Percentiles rank a stretch among this genome's conserved stretches.
Conservation (phyloP, 805 yeast species). For the Teunomyces pallodes region DNA sequence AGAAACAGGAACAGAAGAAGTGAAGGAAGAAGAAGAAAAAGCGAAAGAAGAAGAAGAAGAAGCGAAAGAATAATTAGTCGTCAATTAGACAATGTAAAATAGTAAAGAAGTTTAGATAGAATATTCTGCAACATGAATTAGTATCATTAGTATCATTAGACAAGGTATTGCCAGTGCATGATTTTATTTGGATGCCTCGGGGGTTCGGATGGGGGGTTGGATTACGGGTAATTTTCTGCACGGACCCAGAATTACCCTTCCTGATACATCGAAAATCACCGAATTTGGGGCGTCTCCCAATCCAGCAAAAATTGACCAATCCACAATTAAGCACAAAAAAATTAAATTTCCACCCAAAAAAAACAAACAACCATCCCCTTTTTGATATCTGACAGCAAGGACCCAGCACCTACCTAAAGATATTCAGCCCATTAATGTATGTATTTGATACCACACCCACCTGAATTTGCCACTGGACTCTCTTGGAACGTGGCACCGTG, state of each 20-base stretch:
- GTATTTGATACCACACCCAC: neutral
- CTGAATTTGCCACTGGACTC: neutral
- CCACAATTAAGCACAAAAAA: constrained; percentile 4
- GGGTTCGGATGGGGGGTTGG: too few relatives aligned
- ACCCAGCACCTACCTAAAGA: neutral
- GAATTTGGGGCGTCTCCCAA: constrained; percentile 8
- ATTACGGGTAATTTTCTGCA: constrained; percentile 1
- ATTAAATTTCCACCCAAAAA: constrained; percentile 3
- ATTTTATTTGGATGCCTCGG: too few relatives aligned
- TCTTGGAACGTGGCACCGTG: neutral
- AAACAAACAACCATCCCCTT: constrained; percentile 5
- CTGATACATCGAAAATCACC: constrained; percentile 10
- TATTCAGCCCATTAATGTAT: neutral
- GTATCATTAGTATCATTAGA: too few relatives aligned
- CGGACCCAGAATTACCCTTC: constrained; percentile 7
- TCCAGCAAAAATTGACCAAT: constrained; percentile 4
- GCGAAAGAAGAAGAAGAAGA: constrained; percentile 7
- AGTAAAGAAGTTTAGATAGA: too few relatives aligned
- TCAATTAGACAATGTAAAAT: too few relatives aligned
- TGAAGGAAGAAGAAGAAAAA: constrained; percentile 6
- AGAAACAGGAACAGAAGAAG: neutral
- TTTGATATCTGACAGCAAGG: neutral
- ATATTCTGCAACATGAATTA: too few relatives aligned
- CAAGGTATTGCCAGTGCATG: too few relatives aligned
- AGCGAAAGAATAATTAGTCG: neutral